These are phyloP conservation scores for Taxawa tesnikishii DNA, from an alignment of 2,329 filamentous ascomycete species.

Conservation along the genomic window DNA sequence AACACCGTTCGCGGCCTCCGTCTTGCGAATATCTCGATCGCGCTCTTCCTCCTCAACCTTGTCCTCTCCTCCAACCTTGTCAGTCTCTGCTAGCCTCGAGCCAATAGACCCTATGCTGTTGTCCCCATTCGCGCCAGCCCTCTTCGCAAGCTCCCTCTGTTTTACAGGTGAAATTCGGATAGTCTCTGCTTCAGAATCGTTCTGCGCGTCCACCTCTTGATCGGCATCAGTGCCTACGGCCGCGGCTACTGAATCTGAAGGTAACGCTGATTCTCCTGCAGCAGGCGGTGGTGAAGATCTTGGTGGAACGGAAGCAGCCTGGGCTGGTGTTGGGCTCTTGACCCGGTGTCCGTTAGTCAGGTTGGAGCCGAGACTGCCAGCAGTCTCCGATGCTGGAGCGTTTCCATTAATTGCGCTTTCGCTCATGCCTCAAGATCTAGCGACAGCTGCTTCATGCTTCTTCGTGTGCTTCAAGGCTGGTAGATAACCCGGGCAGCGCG, in stretches of 20 bases:
- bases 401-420: not conserved
- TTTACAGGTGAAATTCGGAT: conserved; percentile 32
- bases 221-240: not conserved
- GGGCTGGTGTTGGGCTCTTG: not conserved
- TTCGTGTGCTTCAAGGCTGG: no score
- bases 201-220: conserved; percentile 17
- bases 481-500: no score
- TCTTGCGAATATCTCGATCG: no score
- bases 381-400: not conserved
- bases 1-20: no score
- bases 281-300: not conserved
- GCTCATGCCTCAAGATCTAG: conserved; percentile 1
- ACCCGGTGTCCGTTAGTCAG: not conserved
- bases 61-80: conserved; percentile 13
- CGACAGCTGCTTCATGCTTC: not conserved
- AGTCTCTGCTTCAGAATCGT: conserved; percentile 38
- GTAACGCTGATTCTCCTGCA: not conserved
- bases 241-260: not conserved
- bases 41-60: not conserved
- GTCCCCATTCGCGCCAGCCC: conserved; percentile 8
- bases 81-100: no score
- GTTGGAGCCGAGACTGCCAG: not conserved
- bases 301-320: not conserved
- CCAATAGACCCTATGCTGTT: no score
- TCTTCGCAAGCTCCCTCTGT: conserved; percentile 22